These are phyloP conservation scores for Stachybotrys chartarum DNA, from an alignment of 2,329 filamentous ascomycete genomes.

Conservation along the genomic window DNA sequence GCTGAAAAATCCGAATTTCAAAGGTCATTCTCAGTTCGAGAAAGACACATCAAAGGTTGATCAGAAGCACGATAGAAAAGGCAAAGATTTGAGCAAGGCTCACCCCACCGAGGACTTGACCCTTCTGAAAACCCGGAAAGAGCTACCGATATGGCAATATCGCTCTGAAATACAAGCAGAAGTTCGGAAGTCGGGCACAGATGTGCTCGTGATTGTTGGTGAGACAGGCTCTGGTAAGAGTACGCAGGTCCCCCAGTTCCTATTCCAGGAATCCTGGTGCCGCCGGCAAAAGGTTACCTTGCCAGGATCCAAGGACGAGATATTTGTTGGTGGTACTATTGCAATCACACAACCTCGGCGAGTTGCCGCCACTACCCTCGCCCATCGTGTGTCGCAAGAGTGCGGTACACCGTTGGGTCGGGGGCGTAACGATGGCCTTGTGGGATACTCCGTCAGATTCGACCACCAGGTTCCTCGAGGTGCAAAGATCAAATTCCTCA, in stretches of 20 bases:
- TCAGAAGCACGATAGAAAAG: not conserved
- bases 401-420: constrained; percentile 45
- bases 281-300: constrained; percentile 48
- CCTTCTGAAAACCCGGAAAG: constrained; percentile 46
- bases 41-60: too few relatives aligned
- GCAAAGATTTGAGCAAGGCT: not conserved
- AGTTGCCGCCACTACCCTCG: constrained; percentile 88
- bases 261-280: constrained; percentile 76
- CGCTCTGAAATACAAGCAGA: constrained; percentile 60
- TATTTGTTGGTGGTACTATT: constrained; percentile 67
- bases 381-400: constrained; percentile 80
- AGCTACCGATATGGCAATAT: constrained; percentile 75
- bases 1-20: too few relatives aligned
- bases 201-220: constrained; percentile 80
- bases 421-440: constrained; percentile 37
- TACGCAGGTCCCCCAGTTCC: constrained; percentile 90
- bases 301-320: constrained; percentile 26
- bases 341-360: constrained; percentile 91
- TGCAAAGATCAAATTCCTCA: constrained; percentile 88
- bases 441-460: constrained; percentile 94
- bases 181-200: constrained; percentile 46
- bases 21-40: too few relatives aligned
- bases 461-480: constrained; percentile 77
- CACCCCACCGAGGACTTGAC: constrained; percentile 17
- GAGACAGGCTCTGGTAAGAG: constrained; percentile 97